Evolutionary conservation across 2,329 filamentous ascomycete genomes (phyloP).

Genomic region (Herpotrichia juniperi): DNA sequence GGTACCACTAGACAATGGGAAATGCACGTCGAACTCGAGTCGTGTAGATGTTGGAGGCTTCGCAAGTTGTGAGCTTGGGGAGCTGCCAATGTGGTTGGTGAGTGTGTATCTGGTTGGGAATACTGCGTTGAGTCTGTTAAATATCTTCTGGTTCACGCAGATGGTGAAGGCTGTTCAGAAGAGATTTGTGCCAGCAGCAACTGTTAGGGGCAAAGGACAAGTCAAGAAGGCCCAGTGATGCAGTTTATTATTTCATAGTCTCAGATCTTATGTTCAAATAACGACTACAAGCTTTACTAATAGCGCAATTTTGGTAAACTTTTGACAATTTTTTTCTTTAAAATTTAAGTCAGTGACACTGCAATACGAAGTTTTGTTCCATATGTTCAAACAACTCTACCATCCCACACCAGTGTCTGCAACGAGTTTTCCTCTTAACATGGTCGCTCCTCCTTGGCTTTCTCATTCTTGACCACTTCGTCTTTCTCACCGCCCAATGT

Average conservation of each 20-base stretch:
- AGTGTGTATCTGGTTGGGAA: conserved; percentile 73
- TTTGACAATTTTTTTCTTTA: no score
- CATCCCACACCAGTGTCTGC: no score
- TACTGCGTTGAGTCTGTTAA: conserved; percentile 72
- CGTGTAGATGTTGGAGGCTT: conserved; percentile 17
- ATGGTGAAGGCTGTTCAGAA: conserved; percentile 83
- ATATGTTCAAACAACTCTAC: no score
- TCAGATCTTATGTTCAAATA: not conserved
- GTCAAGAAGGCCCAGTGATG: conserved; percentile 28
- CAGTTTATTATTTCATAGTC: not conserved
- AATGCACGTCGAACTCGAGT: conserved; percentile 56
- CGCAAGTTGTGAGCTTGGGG: conserved; percentile 27
- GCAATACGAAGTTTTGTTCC: no score
- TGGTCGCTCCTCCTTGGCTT: no score
- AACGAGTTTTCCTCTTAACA: no score
- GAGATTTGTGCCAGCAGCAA: conserved; percentile 63
- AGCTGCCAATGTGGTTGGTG: conserved; percentile 72
- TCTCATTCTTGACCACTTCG: no score
- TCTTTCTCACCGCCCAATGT: no score
- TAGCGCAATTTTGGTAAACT: no score
- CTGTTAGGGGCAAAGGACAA: conserved; percentile 8
- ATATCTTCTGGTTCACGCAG: conserved; percentile 84
- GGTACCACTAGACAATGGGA: conserved; percentile 37
- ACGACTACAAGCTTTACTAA: no score
- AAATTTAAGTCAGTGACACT: no score